Evolutionary conservation across 148 eudicot species (phyloP).

Genomic region (Chenopodium berlandieri): DNA sequence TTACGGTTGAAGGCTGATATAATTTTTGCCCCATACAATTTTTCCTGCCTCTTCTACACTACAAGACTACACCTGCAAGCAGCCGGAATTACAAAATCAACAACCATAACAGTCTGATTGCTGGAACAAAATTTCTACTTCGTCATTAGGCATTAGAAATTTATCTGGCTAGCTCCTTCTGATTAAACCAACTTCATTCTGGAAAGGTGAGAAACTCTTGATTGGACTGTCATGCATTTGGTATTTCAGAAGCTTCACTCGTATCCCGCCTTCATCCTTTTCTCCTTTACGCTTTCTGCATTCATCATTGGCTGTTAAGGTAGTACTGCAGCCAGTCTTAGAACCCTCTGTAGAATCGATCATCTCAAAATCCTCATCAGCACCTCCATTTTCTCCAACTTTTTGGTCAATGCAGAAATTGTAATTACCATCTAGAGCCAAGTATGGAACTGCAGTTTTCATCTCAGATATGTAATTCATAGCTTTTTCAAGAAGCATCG

Average conservation of each 20-base stretch:
- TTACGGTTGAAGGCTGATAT: neutral
- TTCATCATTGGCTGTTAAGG: constrained; percentile 21
- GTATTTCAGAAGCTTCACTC: constrained; percentile 44
- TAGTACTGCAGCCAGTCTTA: constrained; percentile 11
- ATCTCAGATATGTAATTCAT: constrained; percentile 25
- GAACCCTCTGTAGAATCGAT: constrained; percentile 25
- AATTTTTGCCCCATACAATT: too few relatives aligned
- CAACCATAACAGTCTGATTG: neutral
- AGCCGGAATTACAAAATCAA: neutral
- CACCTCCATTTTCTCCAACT: neutral
- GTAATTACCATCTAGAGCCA: neutral
- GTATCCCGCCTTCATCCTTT: constrained; percentile 27
- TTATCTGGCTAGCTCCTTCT: constrained; percentile 29
- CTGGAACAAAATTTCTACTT: neutral
- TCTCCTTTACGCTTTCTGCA: constrained; percentile 68
- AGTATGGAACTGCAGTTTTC: constrained; percentile 23
- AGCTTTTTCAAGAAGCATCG: constrained; percentile 42
- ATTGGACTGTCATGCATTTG: constrained; percentile 33
- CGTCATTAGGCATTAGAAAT: constrained; percentile 1
- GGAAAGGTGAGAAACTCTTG: constrained; percentile 24
- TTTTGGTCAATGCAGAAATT: constrained; percentile 15
- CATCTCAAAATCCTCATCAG: constrained; percentile 52
- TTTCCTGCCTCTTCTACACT: neutral
- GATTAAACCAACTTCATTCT: constrained; percentile 20
- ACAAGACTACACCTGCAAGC: neutral